Evolutionary conservation across 345 rosid genomes (phyloP), one percentile per base, ranked within the genome.

Genomic region (Salix dunnii): DNA sequence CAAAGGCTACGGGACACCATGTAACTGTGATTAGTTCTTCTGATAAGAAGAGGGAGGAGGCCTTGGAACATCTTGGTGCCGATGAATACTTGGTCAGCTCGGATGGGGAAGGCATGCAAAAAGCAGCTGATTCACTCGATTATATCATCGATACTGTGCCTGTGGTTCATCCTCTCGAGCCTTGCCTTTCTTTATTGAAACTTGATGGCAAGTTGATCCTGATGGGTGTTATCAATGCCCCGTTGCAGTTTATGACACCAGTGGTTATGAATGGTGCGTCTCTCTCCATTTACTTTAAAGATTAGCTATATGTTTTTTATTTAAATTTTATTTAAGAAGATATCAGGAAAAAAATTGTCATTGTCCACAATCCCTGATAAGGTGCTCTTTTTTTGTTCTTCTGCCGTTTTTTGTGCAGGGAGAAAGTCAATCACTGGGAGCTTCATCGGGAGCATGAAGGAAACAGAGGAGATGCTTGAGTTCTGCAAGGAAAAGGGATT

Each of bases 1-100:
- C 99, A 2, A 95, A 95, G 81, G 97, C 97, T 75, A 89, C 90
- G 96, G 98, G 97, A 70, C 99, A 95, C 81, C 97, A 91, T 74
- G 90, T 95, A 8, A 95, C 96, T 0, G 98, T 95, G 70, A 91
- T 95, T 16, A 95, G 98, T 90, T 95, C 99, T 55, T 93, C 99
- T 17, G 90, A 90, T 60, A 93, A 88, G 92, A 95, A 95, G 81
- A 88, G 80, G 83, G 80, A 68, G 73, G 99, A 95, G 86, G 97
- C 98, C 5, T 18, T 95, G 73, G 90, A 91, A 33, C 92, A 95
- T 80, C 90, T 93, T 30, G 91, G 98, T 64, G 98, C 99, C 14
- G 99, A 95, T 83, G 85, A 85, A 31, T 95, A 93, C 62, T 84
- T 95, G 25, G 91, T 93, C 20, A 91, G 96, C 82, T 89, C 97